Evolutionary conservation across 257 asterid genomes (phyloP).

Genomic region (Scutellaria galericulata): DNA sequence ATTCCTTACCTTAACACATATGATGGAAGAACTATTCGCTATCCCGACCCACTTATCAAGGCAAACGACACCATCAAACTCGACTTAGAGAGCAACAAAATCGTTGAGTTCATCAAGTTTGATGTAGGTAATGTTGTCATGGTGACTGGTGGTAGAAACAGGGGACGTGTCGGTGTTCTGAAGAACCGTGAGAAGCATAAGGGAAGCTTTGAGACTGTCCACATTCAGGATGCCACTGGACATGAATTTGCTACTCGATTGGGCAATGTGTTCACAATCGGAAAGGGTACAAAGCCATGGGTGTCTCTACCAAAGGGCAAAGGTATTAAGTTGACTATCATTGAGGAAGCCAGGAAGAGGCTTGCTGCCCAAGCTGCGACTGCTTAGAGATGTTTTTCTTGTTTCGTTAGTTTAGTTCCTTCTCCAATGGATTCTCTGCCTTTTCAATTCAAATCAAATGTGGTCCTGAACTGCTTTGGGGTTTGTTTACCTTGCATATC

Average conservation of each 20-base stretch:
- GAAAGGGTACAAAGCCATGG: constrained; percentile 80
- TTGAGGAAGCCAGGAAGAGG: constrained; percentile 80
- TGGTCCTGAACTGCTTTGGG: background rate
- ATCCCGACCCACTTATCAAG: constrained; percentile 75
- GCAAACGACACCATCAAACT: constrained; percentile 78
- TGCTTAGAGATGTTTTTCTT: constrained; percentile 40
- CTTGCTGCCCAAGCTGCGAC: constrained; percentile 56
- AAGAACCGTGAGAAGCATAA: constrained; percentile 79
- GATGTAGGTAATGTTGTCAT: constrained; percentile 78
- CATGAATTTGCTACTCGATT: constrained; percentile 78
- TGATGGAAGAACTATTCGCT: constrained; percentile 77
- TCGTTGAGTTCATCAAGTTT: constrained; percentile 69
- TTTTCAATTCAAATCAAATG: background rate
- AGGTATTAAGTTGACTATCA: constrained; percentile 67
- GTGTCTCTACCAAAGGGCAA: constrained; percentile 80
- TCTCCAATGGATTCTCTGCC: background rate
- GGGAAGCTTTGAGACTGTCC: constrained; percentile 79
- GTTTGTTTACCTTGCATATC: background rate
- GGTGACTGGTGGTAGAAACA: constrained; percentile 87
- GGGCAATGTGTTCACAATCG: constrained; percentile 69
- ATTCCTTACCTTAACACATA: constrained; percentile 73
- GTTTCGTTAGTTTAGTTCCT: background rate
- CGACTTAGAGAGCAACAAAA: constrained; percentile 60
- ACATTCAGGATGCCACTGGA: constrained; percentile 67
- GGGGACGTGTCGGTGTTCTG: constrained; percentile 75